Percentiles rank a stretch among this genome's conserved stretches.
Conservation (phyloP, 164 flowering plant genomes). For the grape (Vitis vinifera) region DNA sequence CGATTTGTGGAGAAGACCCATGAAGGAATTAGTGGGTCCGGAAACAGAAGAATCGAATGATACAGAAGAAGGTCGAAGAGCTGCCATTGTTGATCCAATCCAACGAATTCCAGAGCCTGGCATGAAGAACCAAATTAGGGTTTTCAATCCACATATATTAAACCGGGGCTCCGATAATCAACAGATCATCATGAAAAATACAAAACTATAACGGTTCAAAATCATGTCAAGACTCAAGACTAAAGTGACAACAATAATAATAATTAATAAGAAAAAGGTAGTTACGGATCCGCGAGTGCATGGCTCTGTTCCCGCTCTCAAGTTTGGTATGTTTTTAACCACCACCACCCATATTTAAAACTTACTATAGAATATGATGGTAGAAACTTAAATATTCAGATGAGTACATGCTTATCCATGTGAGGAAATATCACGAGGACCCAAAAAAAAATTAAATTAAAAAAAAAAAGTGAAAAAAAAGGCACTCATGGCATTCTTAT, state of each 20-base stretch:
- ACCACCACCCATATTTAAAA: too few relatives aligned
- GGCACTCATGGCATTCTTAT: too few relatives aligned
- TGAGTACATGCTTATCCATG: too few relatives aligned
- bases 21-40: not conserved
- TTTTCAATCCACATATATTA: not conserved
- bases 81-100: constrained; percentile 17
- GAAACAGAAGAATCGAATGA: not conserved
- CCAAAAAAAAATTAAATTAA: too few relatives aligned
- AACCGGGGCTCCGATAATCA: too few relatives aligned
- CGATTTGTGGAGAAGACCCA: constrained; percentile 4
- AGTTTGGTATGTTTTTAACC: not conserved
- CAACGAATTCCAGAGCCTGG: constrained; percentile 19
- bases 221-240: not conserved
- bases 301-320: constrained; percentile 8
- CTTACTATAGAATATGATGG: too few relatives aligned
- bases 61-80: constrained; percentile 8
- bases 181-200: too few relatives aligned
- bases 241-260: not conserved
- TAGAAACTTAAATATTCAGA: too few relatives aligned
- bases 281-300: constrained; percentile 16
- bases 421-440: too few relatives aligned
- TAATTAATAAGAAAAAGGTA: not conserved
- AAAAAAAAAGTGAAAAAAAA: too few relatives aligned
- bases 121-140: not conserved
- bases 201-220: not conserved